Evolutionary conservation across 192 early-diverging fungal genomes (phyloP).

Genomic region (Podila epigama): DNA sequence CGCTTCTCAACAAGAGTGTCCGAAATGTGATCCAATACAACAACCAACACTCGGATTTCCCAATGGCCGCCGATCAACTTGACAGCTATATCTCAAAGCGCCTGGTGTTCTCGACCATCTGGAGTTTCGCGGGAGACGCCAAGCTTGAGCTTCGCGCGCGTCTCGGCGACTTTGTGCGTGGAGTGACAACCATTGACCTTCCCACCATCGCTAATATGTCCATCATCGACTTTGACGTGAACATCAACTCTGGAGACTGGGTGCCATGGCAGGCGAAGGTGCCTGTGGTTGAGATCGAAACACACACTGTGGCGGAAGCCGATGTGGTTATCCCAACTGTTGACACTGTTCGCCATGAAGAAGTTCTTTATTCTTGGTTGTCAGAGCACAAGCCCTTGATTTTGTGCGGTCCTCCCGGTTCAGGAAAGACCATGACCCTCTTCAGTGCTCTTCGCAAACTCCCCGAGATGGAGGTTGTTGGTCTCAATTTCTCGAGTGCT

Average conservation of each 20-base stretch:
- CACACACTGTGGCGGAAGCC: slow-evolving; percentile 87
- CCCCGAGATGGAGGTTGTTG: slow-evolving; percentile 95
- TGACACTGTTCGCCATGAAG: slow-evolving; percentile 98
- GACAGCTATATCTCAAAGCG: slow-evolving; percentile 85
- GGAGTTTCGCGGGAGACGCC: slow-evolving; percentile 96
- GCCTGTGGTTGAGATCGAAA: slow-evolving; percentile 94
- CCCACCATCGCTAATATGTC: slow-evolving; percentile 61
- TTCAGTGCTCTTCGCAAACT: slow-evolving; percentile 94
- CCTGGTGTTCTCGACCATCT: slow-evolving; percentile 83
- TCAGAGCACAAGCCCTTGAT: slow-evolving; percentile 94
- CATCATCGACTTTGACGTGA: slow-evolving; percentile 92
- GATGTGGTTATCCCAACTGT: slow-evolving; percentile 98
- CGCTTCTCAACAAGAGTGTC: slow-evolving; percentile 89
- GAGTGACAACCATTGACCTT: slow-evolving; percentile 76
- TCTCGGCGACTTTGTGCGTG: slow-evolving; percentile 85
- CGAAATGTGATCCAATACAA: slow-evolving; percentile 91
- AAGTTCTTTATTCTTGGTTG: slow-evolving; percentile 93
- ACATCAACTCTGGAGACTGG: slow-evolving; percentile 85
- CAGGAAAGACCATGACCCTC: slow-evolving; percentile 99
- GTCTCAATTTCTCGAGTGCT: slow-evolving; percentile 98
- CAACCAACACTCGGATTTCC: slow-evolving; percentile 92
- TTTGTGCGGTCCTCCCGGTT: slow-evolving; percentile 98
- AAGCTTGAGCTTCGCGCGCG: slow-evolving; percentile 71
- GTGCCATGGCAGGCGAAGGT: slow-evolving; percentile 89
- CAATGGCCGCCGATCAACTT: slow-evolving; percentile 78